A percentile compares a stretch with the other conserved stretches of the same genome.
phyloP scores from a whole-genome alignment of 176 grass and related monocot species.

The Hyparrhenia diplandra region DNA sequence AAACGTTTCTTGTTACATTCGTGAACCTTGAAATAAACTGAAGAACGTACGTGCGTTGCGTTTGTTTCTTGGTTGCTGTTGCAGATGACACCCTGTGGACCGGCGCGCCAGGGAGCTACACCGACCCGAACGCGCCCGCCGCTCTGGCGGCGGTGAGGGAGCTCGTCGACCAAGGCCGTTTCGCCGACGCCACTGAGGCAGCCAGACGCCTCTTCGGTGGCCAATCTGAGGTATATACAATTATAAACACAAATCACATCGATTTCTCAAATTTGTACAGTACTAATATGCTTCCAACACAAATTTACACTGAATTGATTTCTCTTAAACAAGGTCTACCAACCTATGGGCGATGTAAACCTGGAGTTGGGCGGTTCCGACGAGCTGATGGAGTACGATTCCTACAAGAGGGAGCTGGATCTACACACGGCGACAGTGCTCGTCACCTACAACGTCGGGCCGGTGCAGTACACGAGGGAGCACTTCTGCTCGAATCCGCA shows the following conservation, averaged over 20 bases:
- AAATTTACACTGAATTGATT: too few relatives aligned
- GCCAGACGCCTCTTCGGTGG: slow-evolving; percentile 45
- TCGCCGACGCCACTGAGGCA: slow-evolving; percentile 42
- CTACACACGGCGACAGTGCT: slow-evolving; percentile 42
- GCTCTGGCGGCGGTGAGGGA: slow-evolving; percentile 55
- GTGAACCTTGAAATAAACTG: too few relatives aligned
- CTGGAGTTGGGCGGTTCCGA: slow-evolving; percentile 40
- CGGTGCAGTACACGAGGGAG: slow-evolving; percentile 60
- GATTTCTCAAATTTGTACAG: too few relatives aligned
- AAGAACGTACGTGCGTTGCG: too few relatives aligned
- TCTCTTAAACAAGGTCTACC: slow-evolving; percentile 19
- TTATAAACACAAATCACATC: too few relatives aligned
- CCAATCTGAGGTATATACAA: slow-evolving; percentile 42
- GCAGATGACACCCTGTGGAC: slow-evolving; percentile 58
- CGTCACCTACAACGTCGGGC: slow-evolving; percentile 45
- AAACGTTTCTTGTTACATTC: too few relatives aligned
- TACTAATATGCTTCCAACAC: too few relatives aligned
- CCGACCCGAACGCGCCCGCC: slow-evolving; percentile 34
- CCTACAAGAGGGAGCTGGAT: slow-evolving; percentile 77
- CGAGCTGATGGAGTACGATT: slow-evolving; percentile 10
- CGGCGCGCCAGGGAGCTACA: slow-evolving; percentile 57
- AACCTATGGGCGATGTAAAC: slow-evolving; percentile 67
- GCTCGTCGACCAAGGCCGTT: slow-evolving; percentile 51
- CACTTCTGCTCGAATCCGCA: slow-evolving; percentile 74
- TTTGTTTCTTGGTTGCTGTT: not conserved